A percentile compares a stretch with the other conserved stretches of the same genome.
These are phyloP conservation scores for Paradendryphiella salina DNA, from an alignment of 2,329 filamentous ascomycete species.

Conservation along the genomic window DNA sequence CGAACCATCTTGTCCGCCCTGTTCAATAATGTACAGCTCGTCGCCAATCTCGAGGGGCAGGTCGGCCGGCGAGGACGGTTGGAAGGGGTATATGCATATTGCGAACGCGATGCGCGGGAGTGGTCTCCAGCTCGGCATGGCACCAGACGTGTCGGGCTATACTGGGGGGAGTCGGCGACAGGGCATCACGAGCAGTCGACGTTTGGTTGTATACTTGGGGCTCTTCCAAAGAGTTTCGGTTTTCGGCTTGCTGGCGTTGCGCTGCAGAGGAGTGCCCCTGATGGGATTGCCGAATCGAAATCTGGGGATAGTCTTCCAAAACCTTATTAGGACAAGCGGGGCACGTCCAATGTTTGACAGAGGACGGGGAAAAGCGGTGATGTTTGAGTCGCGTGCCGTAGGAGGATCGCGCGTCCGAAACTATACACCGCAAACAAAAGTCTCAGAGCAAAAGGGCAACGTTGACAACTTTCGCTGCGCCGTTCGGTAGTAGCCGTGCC, in stretches of 20 bases:
- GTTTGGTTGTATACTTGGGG: neutral
- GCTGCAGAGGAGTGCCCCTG: slow-evolving; percentile 20
- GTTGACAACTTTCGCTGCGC: slow-evolving; percentile 6
- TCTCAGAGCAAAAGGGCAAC: slow-evolving; percentile 2
- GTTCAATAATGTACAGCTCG: slow-evolving; percentile 98
- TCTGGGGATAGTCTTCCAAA: slow-evolving; percentile 15
- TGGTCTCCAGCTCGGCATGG: slow-evolving; percentile 76
- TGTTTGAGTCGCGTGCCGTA: slow-evolving; percentile 2
- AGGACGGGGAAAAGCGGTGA: neutral
- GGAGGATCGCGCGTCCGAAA: slow-evolving; percentile 1
- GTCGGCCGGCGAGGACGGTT: slow-evolving; percentile 82
- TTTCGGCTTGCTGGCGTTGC: slow-evolving; percentile 2
- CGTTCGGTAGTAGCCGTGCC: slow-evolving; percentile 20
- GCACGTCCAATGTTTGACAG: slow-evolving; percentile 8
- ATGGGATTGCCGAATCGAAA: slow-evolving; percentile 13
- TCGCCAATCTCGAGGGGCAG: slow-evolving; percentile 96
- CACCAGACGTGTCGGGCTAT: slow-evolving; percentile 39
- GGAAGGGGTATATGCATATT: slow-evolving; percentile 92
- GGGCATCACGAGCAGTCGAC: slow-evolving; percentile 38
- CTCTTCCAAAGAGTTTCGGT: slow-evolving; percentile 7
- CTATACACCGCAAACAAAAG: slow-evolving; percentile 10
- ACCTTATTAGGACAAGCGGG: slow-evolving; percentile 14
- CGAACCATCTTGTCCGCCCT: slow-evolving; percentile 79
- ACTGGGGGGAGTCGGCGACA: slow-evolving; percentile 29
- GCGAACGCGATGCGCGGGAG: slow-evolving; percentile 97